Evolutionary conservation across 805 yeast genomes (phyloP).

Genomic region (Wickerhamiella shivajii): DNA sequence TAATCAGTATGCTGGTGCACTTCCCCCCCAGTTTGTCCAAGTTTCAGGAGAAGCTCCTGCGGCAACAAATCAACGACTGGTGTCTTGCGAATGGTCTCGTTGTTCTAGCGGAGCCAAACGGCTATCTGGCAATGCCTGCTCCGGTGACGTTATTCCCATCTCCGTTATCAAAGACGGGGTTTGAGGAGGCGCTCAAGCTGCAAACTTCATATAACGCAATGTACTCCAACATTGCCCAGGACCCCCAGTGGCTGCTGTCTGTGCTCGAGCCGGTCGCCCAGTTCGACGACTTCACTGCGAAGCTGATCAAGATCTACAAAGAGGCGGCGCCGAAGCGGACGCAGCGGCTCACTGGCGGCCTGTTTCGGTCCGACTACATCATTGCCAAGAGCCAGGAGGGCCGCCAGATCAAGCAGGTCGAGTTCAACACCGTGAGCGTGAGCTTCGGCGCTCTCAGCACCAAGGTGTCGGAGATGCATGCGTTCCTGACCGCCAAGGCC

Average conservation of each 20-base stretch:
- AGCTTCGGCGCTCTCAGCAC: constrained; percentile 86
- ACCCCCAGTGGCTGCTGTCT: constrained; percentile 47
- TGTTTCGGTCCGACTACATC: constrained; percentile 86
- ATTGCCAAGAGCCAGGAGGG: constrained; percentile 32
- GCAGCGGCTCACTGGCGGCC: constrained; percentile 53
- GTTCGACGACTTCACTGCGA: constrained; percentile 76
- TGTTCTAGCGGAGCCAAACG: constrained; percentile 53
- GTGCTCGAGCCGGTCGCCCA: constrained; percentile 33
- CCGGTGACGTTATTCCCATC: constrained; percentile 89
- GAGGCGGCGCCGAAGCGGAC: constrained; percentile 28
- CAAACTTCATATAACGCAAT: constrained; percentile 59
- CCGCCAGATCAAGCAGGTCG: constrained; percentile 70
- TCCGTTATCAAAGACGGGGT: constrained; percentile 59
- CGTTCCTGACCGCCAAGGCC: constrained; percentile 31
- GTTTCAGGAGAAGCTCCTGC: constrained; percentile 16
- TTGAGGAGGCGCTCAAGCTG: constrained; percentile 48
- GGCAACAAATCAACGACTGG: constrained; percentile 45
- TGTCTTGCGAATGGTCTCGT: constrained; percentile 62
- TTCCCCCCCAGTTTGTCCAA: constrained; percentile 19
- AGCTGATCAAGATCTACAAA: constrained; percentile 44
- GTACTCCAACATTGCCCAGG: constrained; percentile 49
- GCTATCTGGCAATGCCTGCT: constrained; percentile 36
- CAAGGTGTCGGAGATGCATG: constrained; percentile 64
- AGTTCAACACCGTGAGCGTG: constrained; percentile 89
- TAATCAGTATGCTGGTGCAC: constrained; percentile 17